These are phyloP conservation scores for Arctium lappa DNA, from an alignment of 129 eudicot genomes.

Conservation along the genomic window DNA sequence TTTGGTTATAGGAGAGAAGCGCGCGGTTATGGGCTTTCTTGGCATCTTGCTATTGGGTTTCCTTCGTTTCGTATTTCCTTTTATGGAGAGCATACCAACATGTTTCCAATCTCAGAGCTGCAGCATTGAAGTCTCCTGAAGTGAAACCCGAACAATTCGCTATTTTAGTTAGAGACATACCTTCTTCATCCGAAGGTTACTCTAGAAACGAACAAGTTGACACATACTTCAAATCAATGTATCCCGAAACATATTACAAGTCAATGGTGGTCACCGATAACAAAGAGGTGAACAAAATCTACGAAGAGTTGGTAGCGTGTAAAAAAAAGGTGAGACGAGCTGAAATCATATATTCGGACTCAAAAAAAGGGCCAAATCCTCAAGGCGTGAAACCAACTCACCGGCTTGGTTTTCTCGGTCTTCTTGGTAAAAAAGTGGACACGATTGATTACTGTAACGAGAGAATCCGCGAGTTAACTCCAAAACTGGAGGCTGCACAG, in stretches of 20 bases:
- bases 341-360: slow-evolving; percentile 53
- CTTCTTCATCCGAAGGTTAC: slow-evolving; percentile 40
- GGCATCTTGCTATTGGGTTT: slow-evolving; percentile 72
- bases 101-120: slow-evolving; percentile 66
- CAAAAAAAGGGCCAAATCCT: slow-evolving; percentile 47
- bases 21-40: slow-evolving; percentile 64
- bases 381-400: slow-evolving; percentile 56
- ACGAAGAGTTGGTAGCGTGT: slow-evolving; percentile 64
- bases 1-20: slow-evolving; percentile 43
- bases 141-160: slow-evolving; percentile 77
- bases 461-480: slow-evolving; percentile 59
- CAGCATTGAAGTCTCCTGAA: slow-evolving; percentile 56
- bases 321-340: slow-evolving; percentile 71
- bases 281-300: slow-evolving; percentile 62
- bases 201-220: slow-evolving; percentile 75
- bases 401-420: slow-evolving; percentile 70
- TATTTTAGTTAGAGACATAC: slow-evolving; percentile 80
- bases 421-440: slow-evolving; percentile 64
- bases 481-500: slow-evolving; percentile 72
- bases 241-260: slow-evolving; percentile 76
- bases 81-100: slow-evolving; percentile 89
- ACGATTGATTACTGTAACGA: slow-evolving; percentile 60
- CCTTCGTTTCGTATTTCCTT: slow-evolving; percentile 60
- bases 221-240: slow-evolving; percentile 56
- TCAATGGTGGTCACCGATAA: slow-evolving; percentile 77